A percentile compares a stretch with the other conserved stretches of the same genome.
Conservation (phyloP, 768 basidiomycete genomes). For the Favolaschia claudopus region DNA sequence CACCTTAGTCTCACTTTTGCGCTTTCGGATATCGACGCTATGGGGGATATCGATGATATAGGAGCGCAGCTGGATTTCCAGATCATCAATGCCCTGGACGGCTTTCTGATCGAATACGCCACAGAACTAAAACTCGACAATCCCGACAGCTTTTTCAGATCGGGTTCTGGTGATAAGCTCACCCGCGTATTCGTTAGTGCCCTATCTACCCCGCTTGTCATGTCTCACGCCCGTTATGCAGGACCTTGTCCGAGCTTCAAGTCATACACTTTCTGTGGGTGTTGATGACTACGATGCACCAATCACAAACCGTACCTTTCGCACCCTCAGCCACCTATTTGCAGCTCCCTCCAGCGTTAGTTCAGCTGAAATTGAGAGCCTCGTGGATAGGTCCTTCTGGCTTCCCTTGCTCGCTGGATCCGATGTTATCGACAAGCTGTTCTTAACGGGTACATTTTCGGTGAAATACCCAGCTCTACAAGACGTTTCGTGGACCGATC, state of each 20-base stretch:
- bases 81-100: neutral
- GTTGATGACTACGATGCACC: constrained; percentile 15
- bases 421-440: constrained; percentile 17
- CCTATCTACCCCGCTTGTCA: too few relatives aligned
- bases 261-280: constrained; percentile 9
- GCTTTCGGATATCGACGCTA: neutral
- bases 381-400: constrained; percentile 11
- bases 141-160: too few relatives aligned
- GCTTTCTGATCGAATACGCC: neutral
- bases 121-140: neutral
- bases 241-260: neutral
- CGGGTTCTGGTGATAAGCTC: too few relatives aligned
- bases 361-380: neutral
- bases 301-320: neutral
- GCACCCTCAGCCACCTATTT: neutral
- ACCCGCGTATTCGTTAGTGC: too few relatives aligned
- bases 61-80: neutral
- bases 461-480: neutral
- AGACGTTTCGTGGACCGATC: neutral
- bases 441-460: constrained; percentile 7
- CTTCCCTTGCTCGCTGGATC: neutral
- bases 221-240: too few relatives aligned
- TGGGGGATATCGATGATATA: neutral
- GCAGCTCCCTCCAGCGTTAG: neutral
- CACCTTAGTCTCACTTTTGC: neutral